Base-by-base conservation (phyloP, 2,329 filamentous ascomycete genomes). In the Delphinella strobiligena region DNA sequence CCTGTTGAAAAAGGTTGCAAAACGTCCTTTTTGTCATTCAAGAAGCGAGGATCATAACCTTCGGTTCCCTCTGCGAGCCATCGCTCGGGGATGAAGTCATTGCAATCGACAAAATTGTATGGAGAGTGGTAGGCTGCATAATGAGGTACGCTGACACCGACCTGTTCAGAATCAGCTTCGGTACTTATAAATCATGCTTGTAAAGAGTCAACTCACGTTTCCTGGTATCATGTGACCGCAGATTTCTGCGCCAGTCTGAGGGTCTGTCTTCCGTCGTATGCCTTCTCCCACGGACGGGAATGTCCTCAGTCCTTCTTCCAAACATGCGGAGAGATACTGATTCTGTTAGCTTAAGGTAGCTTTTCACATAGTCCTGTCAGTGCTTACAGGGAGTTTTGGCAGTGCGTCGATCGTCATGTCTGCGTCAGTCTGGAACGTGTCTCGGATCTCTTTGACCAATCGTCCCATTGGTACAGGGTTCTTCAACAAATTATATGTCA, bases 311-410 rank as follows among this genome's bases (percentile, higher is more conserved):
- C 56, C 60, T 48, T 68, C 64, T 40, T 62, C 57, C 14, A 66
- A 56, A 35, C 61, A 61, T 2, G 63, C 63, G 17, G 62, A 56
- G 45, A 67, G 52, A 43, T 64, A 68, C n/a, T n/a, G n/a, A n/a
- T n/a, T n/a, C n/a, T n/a, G n/a, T n/a, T n/a, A n/a, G n/a, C n/a
- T n/a, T n/a, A n/a, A n/a, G n/a, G n/a, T n/a, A n/a, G n/a, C n/a
- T n/a, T n/a, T n/a, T n/a, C n/a, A n/a, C n/a, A n/a, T n/a, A n/a
- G n/a, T n/a, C n/a, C n/a, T n/a, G n/a, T n/a, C n/a, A n/a, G n/a
- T n/a, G n/a, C n/a, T n/a, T n/a, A n/a, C n/a, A n/a, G 53, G 50
- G 8, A 63, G 5, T 16, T 55, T 45, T 7, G 51, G 52, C 4
- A 63, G 48, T 1, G 45, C 49, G 0, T 54, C 49, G 32, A 58